Conservation (phyloP, 345 rosid species). For the Ailanthus altissimus region DNA sequence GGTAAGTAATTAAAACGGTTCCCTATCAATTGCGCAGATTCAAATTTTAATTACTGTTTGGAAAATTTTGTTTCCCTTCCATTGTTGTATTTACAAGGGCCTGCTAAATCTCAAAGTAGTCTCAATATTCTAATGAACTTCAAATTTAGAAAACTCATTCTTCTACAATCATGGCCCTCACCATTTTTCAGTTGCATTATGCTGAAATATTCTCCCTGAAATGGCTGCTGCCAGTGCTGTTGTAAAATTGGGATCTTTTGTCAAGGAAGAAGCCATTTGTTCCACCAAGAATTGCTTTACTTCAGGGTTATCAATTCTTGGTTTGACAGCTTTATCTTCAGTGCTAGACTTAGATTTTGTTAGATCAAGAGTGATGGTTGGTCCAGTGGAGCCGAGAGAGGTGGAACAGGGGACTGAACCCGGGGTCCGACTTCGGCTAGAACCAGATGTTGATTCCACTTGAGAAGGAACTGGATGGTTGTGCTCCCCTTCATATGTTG, state of each 20-base stretch:
- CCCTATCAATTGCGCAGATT: neutral
- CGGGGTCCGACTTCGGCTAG: constrained; percentile 39
- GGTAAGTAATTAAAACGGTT: neutral
- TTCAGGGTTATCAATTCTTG: constrained; percentile 62
- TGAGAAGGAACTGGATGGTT: constrained; percentile 81
- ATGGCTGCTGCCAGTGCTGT: constrained; percentile 96
- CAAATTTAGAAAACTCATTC: neutral
- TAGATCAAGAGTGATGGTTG: constrained; percentile 52
- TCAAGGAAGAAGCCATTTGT: constrained; percentile 92
- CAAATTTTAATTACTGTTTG: neutral
- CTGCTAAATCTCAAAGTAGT: constrained; percentile 7
- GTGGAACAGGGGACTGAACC: constrained; percentile 52
- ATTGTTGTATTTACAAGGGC: constrained; percentile 26
- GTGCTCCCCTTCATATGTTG: constrained; percentile 98
- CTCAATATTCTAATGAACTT: constrained; percentile 5
- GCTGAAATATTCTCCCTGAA: constrained; percentile 71
- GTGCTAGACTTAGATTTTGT: constrained; percentile 44
- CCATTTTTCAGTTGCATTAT: constrained; percentile 46
- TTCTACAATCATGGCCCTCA: neutral
- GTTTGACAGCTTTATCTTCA: constrained; percentile 29
- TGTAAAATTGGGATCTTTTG: constrained; percentile 92
- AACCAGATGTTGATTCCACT: constrained; percentile 51
- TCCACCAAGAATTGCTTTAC: constrained; percentile 72
- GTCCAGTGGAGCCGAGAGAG: constrained; percentile 40
- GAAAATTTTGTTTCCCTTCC: neutral